Percentiles rank a stretch among this genome's conserved stretches.
Evolutionary conservation across 2,329 filamentous ascomycete species (phyloP).

Genomic region (Dactylellina sp.): DNA sequence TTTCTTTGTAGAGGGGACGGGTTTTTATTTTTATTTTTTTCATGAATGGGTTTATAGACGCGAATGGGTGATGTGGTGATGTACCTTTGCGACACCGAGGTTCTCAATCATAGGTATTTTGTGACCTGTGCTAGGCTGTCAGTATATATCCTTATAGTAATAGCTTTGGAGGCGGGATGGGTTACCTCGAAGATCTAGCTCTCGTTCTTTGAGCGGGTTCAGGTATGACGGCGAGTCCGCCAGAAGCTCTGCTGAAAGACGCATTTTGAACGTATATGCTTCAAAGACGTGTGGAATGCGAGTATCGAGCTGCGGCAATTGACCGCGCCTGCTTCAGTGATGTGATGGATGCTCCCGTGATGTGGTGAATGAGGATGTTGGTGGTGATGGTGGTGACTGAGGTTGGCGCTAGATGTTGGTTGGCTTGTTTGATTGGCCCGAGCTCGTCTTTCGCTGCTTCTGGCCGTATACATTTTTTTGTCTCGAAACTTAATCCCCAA

Average conservation of each 20-base stretch:
- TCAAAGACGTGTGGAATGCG: background rate
- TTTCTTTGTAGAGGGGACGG: no score
- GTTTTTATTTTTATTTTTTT: background rate
- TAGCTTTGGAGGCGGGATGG: constrained; percentile 63
- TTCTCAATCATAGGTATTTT: constrained; percentile 98
- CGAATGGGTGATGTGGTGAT: constrained; percentile 64
- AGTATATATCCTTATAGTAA: constrained; percentile 56
- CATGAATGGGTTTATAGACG: constrained; percentile 13
- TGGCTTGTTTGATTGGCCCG: constrained; percentile 30
- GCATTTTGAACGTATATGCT: constrained; percentile 71
- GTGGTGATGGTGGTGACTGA: background rate
- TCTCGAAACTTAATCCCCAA: constrained; percentile 37
- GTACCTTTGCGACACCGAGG: constrained; percentile 89
- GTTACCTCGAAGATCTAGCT: constrained; percentile 99
- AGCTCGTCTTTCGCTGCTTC: constrained; percentile 23
- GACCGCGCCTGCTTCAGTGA: background rate
- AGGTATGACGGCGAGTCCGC: constrained; percentile 95
- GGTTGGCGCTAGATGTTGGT: background rate
- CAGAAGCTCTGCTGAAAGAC: constrained; percentile 95
- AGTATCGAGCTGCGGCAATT: background rate
- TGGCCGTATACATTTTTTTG: background rate
- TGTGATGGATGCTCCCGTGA: background rate
- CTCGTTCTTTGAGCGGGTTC: constrained; percentile 97
- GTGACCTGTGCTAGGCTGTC: constrained; percentile 75
- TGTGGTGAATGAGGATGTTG: constrained; percentile 8